Conservation (phyloP, 2,329 filamentous ascomycete genomes). For the Pseudocercospora ulei region DNA sequence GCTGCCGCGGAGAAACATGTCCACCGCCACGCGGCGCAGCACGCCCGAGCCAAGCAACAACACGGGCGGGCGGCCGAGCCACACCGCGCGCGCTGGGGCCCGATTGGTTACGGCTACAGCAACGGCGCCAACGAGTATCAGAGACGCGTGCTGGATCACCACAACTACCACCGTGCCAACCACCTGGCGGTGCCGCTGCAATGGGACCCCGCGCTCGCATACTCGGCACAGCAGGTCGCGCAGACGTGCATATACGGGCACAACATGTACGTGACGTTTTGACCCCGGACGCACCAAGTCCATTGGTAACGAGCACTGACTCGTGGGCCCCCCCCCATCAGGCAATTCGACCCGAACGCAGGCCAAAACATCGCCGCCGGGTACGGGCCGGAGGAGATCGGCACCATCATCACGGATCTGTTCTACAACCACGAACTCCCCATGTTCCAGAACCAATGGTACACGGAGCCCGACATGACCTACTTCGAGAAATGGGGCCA, state of each 20-base stretch:
- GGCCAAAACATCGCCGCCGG: constrained; percentile 86
- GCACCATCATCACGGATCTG: constrained; percentile 61
- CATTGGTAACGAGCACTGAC: constrained; percentile 36
- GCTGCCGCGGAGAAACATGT: not conserved
- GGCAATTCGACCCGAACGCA: constrained; percentile 10
- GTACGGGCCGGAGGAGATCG: constrained; percentile 48
- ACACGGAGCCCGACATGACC: constrained; percentile 49
- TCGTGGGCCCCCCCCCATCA: constrained; percentile 53
- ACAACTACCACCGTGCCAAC: constrained; percentile 78
- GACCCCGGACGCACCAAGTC: not conserved
- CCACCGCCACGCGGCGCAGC: not conserved
- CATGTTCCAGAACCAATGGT: constrained; percentile 47
- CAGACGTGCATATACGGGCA: constrained; percentile 62
- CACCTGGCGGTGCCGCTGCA: constrained; percentile 57
- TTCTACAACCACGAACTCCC: constrained; percentile 79
- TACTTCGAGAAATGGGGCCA: constrained; percentile 61
- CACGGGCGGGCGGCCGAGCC: not conserved
- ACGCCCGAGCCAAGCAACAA: constrained; percentile 3
- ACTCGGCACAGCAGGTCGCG: constrained; percentile 56
- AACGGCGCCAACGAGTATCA: constrained; percentile 27
- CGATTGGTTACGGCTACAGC: constrained; percentile 7
- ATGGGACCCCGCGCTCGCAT: constrained; percentile 57
- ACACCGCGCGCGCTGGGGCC: not conserved
- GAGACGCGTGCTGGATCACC: constrained; percentile 52
- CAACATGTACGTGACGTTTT: constrained; percentile 52